phyloP scores from a whole-genome alignment of 495 filamentous ascomycete species.

The Trichoderma parareesei region DNA sequence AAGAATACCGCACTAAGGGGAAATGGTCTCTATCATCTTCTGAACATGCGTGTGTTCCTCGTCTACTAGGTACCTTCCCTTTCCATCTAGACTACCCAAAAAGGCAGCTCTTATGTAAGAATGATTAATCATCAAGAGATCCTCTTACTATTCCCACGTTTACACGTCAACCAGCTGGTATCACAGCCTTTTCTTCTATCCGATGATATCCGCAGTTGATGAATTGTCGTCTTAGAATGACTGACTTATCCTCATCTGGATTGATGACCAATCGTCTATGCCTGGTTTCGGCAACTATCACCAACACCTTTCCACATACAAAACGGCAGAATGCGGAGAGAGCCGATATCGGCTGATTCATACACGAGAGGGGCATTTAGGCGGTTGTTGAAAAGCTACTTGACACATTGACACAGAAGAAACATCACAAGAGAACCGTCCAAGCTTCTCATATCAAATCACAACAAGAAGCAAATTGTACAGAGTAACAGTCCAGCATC shows the following conservation, averaged over 20 bases:
- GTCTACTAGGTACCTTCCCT: too few species aligned
- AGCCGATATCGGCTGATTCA: neutral
- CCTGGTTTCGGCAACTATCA: neutral
- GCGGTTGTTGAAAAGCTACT: neutral
- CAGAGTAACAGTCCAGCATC: too few species aligned
- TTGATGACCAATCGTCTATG: neutral
- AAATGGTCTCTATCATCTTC: too few species aligned
- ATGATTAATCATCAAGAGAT: too few species aligned
- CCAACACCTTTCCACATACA: neutral
- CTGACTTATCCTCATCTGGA: neutral
- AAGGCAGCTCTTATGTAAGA: constrained; percentile 5
- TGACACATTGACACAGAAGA: neutral
- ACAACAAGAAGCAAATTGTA: too few species aligned
- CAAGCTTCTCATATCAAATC: too few species aligned
- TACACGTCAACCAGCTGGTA: neutral
- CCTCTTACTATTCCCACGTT: neutral
- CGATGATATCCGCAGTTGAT: neutral
- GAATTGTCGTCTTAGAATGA: neutral
- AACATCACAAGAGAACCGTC: neutral
- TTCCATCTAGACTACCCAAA: too few species aligned
- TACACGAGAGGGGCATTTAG: neutral
- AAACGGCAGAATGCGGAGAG: neutral
- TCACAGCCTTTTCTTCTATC: constrained; percentile 14
- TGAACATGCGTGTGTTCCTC: too few species aligned
- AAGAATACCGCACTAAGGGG: too few species aligned